These are phyloP conservation scores for Boeremia exigua DNA, from an alignment of 2,329 filamentous ascomycete genomes.

Conservation along the genomic window DNA sequence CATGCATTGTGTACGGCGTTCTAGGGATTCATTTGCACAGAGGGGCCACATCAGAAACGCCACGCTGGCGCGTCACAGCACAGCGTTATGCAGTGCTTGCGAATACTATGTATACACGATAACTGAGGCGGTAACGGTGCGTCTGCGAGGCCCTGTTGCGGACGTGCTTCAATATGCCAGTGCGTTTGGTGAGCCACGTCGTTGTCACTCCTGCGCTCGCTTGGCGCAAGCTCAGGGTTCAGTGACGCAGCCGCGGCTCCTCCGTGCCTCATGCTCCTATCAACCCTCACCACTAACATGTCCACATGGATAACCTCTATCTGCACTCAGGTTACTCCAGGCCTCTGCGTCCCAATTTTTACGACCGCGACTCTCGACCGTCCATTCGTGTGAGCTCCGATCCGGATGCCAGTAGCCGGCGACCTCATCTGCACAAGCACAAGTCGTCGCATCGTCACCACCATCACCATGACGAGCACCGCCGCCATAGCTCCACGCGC, in stretches of 20 bases:
- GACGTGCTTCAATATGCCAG: not conserved
- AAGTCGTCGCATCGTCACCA: slow-evolving; percentile 38
- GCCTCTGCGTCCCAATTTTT: slow-evolving; percentile 32
- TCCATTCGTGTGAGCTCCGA: slow-evolving; percentile 36
- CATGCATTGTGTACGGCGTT: slow-evolving; percentile 15
- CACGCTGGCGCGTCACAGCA: not conserved
- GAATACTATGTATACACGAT: not conserved
- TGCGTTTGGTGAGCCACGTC: not conserved
- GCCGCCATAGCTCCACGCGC: slow-evolving; percentile 34
- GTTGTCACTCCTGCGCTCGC: slow-evolving; percentile 2
- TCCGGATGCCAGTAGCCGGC: slow-evolving; percentile 18
- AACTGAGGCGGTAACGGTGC: not conserved
- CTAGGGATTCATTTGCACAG: not conserved
- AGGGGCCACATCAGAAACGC: not conserved
- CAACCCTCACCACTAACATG: slow-evolving; percentile 22
- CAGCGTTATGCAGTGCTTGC: not conserved
- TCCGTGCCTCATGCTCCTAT: not conserved
- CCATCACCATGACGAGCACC: slow-evolving; percentile 33
- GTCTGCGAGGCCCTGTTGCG: not conserved
- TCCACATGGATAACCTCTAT: slow-evolving; percentile 33
- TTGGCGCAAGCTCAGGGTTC: slow-evolving; percentile 9
- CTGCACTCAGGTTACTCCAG: slow-evolving; percentile 26
- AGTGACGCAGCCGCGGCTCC: slow-evolving; percentile 19
- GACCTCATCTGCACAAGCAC: slow-evolving; percentile 24
- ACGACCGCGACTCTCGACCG: slow-evolving; percentile 27